These are phyloP conservation scores for Amoebophrya sp. DNA, from an alignment of 169 alveolate genomes.

Conservation along the genomic window DNA sequence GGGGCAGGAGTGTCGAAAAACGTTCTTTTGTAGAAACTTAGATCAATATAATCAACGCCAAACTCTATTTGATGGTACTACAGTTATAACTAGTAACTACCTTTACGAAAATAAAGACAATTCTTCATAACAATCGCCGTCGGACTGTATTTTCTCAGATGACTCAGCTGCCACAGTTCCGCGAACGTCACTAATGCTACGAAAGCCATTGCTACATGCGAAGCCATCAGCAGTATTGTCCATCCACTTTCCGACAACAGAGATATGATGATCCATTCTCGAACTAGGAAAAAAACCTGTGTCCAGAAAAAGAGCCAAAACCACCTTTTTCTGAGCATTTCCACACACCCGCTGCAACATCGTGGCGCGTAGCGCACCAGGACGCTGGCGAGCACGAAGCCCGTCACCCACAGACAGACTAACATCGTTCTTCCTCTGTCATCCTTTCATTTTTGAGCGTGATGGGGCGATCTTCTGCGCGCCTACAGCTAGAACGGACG, in stretches of 20 bases:
- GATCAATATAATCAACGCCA: no score
- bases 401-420: conserved; percentile 21
- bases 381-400: not conserved
- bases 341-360: not conserved
- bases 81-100: no score
- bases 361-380: not conserved
- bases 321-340: not conserved
- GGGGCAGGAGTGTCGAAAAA: no score
- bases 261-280: not conserved
- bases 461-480: no score
- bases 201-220: not conserved
- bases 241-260: not conserved
- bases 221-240: not conserved
- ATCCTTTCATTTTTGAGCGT: no score
- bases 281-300: not conserved
- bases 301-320: not conserved
- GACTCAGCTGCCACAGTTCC: not conserved
- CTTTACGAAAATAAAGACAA: no score
- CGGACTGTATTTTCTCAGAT: not conserved
- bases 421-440: not conserved
- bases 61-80: no score
- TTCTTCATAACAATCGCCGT: not conserved
- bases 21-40: no score
- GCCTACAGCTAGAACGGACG: no score
- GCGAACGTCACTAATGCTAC: not conserved